phyloP scores from a whole-genome alignment of 2,329 filamentous ascomycete species.

The Cladosporium sp. region DNA sequence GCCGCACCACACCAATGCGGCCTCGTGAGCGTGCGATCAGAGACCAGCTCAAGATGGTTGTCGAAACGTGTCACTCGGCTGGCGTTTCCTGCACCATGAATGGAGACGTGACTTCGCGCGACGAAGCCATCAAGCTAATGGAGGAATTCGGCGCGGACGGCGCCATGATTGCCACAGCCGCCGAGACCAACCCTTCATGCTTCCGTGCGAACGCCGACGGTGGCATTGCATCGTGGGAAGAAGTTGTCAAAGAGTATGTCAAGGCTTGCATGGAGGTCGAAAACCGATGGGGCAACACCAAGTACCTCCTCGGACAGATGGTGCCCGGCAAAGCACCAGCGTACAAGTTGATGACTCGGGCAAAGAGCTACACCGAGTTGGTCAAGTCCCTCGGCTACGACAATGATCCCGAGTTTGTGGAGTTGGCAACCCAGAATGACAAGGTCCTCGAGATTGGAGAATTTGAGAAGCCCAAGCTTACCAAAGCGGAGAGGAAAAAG shows the following conservation, averaged over 20 bases:
- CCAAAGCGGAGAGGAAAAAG: constrained; percentile 43
- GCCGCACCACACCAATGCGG: constrained; percentile 92
- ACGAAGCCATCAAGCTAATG: constrained; percentile 67
- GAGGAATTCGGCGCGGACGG: constrained; percentile 81
- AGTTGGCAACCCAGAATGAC: constrained; percentile 64
- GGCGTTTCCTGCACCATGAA: constrained; percentile 96
- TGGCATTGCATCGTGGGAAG: constrained; percentile 67
- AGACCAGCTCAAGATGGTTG: constrained; percentile 80
- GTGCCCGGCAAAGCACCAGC: constrained; percentile 71
- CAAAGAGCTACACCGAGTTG: constrained; percentile 67
- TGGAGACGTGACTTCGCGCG: constrained; percentile 75
- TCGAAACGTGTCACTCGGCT: constrained; percentile 70
- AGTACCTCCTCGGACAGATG: constrained; percentile 81
- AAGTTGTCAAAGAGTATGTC: constrained; percentile 74
- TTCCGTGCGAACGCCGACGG: constrained; percentile 69
- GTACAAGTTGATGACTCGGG: constrained; percentile 58
- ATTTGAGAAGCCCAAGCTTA: constrained; percentile 45
- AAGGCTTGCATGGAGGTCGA: constrained; percentile 68
- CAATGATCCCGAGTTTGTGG: constrained; percentile 48
- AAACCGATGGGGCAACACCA: constrained; percentile 89
- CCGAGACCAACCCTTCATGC: constrained; percentile 85
- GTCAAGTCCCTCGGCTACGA: constrained; percentile 63
- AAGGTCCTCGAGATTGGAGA: constrained; percentile 52
- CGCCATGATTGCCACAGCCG: constrained; percentile 93
- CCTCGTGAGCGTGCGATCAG: constrained; percentile 83